Base-by-base conservation (phyloP, 1,284 basidiomycete species). In the Ceratobasidium papillatum region DNA sequence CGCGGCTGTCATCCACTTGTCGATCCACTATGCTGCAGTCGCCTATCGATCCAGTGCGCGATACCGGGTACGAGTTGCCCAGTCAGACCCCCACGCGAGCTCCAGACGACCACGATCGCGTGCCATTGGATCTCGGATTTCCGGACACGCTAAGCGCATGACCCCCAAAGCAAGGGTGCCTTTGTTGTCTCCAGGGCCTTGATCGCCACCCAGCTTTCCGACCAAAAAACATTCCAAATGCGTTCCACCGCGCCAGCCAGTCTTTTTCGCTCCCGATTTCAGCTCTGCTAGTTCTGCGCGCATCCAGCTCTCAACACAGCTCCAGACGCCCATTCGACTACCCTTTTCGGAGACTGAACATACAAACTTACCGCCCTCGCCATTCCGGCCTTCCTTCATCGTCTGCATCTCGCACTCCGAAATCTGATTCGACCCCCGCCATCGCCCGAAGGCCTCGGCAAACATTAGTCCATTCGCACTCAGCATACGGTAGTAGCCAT, bases 361-460 rank as follows among this genome's bases (percentile, higher is more conserved):
- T 30, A 34, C 69, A 49, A 73, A 73, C 69, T 62, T 73, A 73
- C 69, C 69, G 49, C 22, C 58, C 5, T 62, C 34, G 32, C 69
- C 38, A 1, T n/a, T 22, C 32, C 32, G 22, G 27, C 58, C 58
- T 73, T 73, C 69, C 69, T 73, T 72, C 62, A 65, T 65, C 56
- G 68, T 72, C 54, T 30, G 27, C 69, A 62, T 62, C 69, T 45
- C 47, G 32, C 47, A 73, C 69, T 73, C 69, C 69, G 69, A 73
- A 62, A 73, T 49, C 61, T 30, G 61, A 63, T 73, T 73, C 69
- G 54, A 73, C 69, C 69, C 69, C 69, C 66, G 69, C 58, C 43
- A 61, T 59, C 27, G 22, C 43, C 56, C 59, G 69, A 62, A 73
- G 69, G 45, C 69, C 47, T 38, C 32, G 58, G 54, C 66, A 73